Conservation (phyloP, 148 eudicot species). For the Camellia lanceoleosa region DNA sequence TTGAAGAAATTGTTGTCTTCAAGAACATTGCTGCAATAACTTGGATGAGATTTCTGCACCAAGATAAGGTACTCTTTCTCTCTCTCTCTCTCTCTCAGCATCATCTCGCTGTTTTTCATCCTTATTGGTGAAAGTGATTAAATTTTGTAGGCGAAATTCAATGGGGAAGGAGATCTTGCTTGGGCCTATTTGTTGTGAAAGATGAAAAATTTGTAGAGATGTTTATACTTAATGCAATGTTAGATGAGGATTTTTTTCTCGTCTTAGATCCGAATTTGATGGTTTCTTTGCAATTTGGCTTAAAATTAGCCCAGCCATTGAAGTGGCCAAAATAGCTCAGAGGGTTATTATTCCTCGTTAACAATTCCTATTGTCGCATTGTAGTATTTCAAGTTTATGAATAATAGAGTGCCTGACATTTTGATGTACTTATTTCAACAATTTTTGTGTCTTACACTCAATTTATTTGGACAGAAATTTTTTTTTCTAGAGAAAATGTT, state of each 20-base stretch:
- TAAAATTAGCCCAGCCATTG: slow-evolving; percentile 3
- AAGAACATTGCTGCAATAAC: slow-evolving; percentile 1
- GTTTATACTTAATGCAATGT: not conserved
- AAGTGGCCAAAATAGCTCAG: not conserved
- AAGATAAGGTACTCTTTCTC: slow-evolving; percentile 12
- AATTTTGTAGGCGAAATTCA: not conserved
- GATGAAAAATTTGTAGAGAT: not conserved
- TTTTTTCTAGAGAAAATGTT: too few species aligned
- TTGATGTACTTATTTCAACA: too few species aligned
- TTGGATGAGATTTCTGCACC: slow-evolving; percentile 4
- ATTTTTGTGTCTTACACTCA: too few species aligned
- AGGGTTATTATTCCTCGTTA: not conserved
- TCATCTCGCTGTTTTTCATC: not conserved
- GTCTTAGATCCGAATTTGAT: not conserved
- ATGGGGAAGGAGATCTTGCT: not conserved
- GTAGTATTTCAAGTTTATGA: too few species aligned
- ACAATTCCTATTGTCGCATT: not conserved
- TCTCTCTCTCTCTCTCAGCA: not conserved
- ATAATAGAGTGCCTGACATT: too few species aligned
- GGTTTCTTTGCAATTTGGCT: not conserved
- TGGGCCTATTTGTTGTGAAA: not conserved
- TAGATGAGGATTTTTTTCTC: not conserved
- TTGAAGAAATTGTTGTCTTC: slow-evolving; percentile 8
- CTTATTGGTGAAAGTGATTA: not conserved
- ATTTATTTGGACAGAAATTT: too few species aligned